Percentiles rank a stretch among this genome's conserved stretches.
Conservation (phyloP, 2,329 filamentous ascomycete species). For the Chrysosporium queenslandicum region DNA sequence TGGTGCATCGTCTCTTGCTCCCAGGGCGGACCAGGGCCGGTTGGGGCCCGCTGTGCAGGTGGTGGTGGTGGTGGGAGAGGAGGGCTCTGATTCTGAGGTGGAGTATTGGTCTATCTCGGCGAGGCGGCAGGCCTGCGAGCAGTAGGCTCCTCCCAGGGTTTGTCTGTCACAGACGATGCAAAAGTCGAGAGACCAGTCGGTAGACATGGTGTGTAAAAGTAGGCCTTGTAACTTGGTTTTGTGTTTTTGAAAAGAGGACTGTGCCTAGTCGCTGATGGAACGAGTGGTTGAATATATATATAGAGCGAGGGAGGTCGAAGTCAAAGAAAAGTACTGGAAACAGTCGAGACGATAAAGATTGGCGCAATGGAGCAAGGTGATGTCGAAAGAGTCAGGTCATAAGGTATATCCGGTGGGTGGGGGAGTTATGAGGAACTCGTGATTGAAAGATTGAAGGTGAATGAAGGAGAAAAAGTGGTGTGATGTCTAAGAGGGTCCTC, state of each 20-base stretch:
- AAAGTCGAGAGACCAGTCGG: constrained; percentile 74
- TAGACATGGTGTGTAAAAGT: constrained; percentile 27
- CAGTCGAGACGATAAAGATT: background rate
- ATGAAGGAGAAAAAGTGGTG: too few relatives aligned
- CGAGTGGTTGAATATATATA: background rate
- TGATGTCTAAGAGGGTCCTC: constrained; percentile 7
- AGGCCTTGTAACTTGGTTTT: too few relatives aligned
- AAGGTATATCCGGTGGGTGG: background rate
- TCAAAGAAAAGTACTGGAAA: background rate
- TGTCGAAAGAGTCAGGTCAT: constrained; percentile 1
- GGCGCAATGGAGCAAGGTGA: background rate
- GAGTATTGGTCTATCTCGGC: constrained; percentile 70
- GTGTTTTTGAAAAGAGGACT: too few relatives aligned
- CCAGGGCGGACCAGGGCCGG: constrained; percentile 10
- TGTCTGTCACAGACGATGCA: constrained; percentile 91
- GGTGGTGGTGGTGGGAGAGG: constrained; percentile 18
- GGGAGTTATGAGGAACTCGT: background rate
- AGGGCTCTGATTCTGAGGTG: constrained; percentile 35
- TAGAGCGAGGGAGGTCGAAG: background rate
- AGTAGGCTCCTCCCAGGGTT: constrained; percentile 72
- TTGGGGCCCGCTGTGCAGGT: too few relatives aligned
- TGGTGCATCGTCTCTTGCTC: constrained; percentile 35
- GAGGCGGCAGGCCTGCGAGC: constrained; percentile 81
- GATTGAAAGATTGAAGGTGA: background rate
- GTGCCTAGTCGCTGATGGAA: too few relatives aligned